Evolutionary conservation across 2,329 filamentous ascomycete species (phyloP).

Genomic region (Tolypocladium capitatum): DNA sequence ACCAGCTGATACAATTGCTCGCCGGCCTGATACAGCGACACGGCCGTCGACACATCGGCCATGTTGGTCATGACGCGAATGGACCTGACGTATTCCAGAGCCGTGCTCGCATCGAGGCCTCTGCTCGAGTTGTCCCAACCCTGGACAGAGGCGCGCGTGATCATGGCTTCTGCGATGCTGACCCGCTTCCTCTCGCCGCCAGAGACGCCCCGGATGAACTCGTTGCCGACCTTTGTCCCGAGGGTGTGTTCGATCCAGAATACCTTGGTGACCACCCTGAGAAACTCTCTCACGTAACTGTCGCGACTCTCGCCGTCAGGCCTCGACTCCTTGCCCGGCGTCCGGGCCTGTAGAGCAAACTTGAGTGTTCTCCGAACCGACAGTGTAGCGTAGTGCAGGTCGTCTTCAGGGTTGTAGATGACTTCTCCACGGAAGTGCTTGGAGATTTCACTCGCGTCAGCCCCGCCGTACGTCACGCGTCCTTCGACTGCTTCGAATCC

Average conservation of each 20-base stretch:
- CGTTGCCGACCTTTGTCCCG: slow-evolving; percentile 56
- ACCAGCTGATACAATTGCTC: slow-evolving; percentile 54
- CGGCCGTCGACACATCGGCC: slow-evolving; percentile 56
- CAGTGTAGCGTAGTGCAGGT: slow-evolving; percentile 56
- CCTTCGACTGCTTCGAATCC: slow-evolving; percentile 52
- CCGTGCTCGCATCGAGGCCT: slow-evolving; percentile 59
- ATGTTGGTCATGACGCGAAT: slow-evolving; percentile 53
- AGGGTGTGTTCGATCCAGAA: slow-evolving; percentile 61
- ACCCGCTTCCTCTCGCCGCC: slow-evolving; percentile 62
- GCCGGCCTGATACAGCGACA: slow-evolving; percentile 60
- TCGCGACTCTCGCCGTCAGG: slow-evolving; percentile 45
- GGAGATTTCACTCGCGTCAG: slow-evolving; percentile 29
- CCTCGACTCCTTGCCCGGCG: slow-evolving; percentile 35
- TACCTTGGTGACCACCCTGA: slow-evolving; percentile 52
- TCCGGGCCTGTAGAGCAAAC: slow-evolving; percentile 53
- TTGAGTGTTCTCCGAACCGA: slow-evolving; percentile 52
- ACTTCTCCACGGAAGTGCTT: slow-evolving; percentile 46
- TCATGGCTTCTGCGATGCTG: slow-evolving; percentile 56
- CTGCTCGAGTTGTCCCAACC: slow-evolving; percentile 66
- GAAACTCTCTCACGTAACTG: slow-evolving; percentile 38
- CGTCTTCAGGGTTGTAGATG: slow-evolving; percentile 55
- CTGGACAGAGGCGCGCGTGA: slow-evolving; percentile 46
- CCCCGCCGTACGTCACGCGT: slow-evolving; percentile 48
- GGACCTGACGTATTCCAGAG: slow-evolving; percentile 56
- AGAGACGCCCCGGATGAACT: slow-evolving; percentile 48